A percentile compares a stretch with the other conserved stretches of the same genome.
These are phyloP conservation scores for Butyriboletus appendiculatus DNA, from an alignment of 1,284 basidiomycete species.

Conservation along the genomic window DNA sequence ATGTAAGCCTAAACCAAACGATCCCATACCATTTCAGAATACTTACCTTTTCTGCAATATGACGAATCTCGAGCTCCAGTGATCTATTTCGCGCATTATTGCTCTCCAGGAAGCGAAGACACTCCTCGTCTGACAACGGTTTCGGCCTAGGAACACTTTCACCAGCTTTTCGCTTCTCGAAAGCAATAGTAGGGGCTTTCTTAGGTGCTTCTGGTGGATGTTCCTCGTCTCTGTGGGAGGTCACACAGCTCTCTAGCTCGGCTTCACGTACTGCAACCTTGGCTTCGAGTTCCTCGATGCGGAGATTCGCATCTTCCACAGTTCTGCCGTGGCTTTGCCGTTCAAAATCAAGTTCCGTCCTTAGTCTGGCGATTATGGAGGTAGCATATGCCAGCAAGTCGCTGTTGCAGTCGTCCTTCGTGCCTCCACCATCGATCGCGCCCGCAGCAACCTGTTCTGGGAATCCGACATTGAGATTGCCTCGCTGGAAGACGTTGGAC, in stretches of 20 bases:
- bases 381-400: constrained; percentile 41
- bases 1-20: neutral
- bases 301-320: constrained; percentile 41
- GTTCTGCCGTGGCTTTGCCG: constrained; percentile 43
- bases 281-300: constrained; percentile 50
- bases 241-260: constrained; percentile 45
- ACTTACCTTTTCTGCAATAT: constrained; percentile 42
- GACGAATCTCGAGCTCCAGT: constrained; percentile 48
- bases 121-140: constrained; percentile 38
- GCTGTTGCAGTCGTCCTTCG: constrained; percentile 1
- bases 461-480: constrained; percentile 20
- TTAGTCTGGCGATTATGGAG: constrained; percentile 45
- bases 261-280: constrained; percentile 57
- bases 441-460: constrained; percentile 16
- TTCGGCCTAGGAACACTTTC: constrained; percentile 15
- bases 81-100: constrained; percentile 43
- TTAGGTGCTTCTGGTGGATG: neutral
- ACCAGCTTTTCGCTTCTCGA: neutral
- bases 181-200: neutral
- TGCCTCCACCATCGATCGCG: neutral
- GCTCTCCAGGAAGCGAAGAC: constrained; percentile 42
- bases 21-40: neutral
- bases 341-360: constrained; percentile 47
- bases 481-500: constrained; percentile 21
- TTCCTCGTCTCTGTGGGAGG: constrained; percentile 1